phyloP scores from a whole-genome alignment of 768 basidiomycete species.

The Cystobasidium tubakii region DNA sequence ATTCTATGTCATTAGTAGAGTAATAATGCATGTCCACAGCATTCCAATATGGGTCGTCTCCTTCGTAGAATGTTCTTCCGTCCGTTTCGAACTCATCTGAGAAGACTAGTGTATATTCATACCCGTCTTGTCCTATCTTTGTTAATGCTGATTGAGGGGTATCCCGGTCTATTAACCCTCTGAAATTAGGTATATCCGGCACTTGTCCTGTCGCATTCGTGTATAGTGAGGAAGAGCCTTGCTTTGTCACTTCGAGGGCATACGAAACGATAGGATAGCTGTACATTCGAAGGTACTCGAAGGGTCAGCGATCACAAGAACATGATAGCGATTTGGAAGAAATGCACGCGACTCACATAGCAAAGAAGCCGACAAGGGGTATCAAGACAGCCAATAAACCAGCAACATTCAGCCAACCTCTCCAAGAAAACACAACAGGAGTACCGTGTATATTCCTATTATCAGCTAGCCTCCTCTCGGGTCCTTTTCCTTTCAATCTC shows the following conservation, averaged over 20 bases:
- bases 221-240: neutral
- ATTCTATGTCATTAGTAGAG: constrained; percentile 48
- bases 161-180: constrained; percentile 26
- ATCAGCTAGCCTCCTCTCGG: constrained; percentile 24
- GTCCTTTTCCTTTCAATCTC: constrained; percentile 30
- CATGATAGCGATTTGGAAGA: too few relatives aligned
- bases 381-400: constrained; percentile 15
- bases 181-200: constrained; percentile 12
- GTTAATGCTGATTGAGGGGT: constrained; percentile 32
- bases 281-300: neutral
- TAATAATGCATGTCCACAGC: constrained; percentile 54
- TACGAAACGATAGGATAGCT: constrained; percentile 28
- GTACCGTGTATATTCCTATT: neutral
- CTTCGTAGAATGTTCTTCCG: constrained; percentile 65
- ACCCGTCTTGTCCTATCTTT: constrained; percentile 26
- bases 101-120: constrained; percentile 68
- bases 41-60: constrained; percentile 54
- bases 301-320: too few relatives aligned
- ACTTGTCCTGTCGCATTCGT: constrained; percentile 61
- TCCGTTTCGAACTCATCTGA: constrained; percentile 76
- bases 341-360: constrained; percentile 17
- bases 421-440: constrained; percentile 14
- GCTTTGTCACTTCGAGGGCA: neutral
- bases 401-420: constrained; percentile 28
- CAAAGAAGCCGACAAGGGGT: constrained; percentile 16